Conservation (phyloP, 2,329 filamentous ascomycete genomes). For the Cladophialophora yegresii region DNA sequence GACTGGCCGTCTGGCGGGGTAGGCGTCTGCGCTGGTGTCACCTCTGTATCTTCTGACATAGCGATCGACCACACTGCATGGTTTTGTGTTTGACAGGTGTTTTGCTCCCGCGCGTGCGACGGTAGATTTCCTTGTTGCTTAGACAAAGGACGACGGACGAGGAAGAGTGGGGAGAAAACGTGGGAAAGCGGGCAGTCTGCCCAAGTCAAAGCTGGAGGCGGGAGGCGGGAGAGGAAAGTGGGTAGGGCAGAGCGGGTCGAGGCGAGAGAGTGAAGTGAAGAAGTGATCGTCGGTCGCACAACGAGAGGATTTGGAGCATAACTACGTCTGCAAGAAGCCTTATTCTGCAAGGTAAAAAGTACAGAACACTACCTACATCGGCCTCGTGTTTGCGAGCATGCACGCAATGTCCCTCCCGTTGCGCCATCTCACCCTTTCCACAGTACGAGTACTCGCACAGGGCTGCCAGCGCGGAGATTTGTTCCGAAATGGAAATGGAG, state of each 20-base stretch:
- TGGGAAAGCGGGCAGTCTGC: neutral
- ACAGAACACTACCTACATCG: neutral
- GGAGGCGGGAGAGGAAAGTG: conserved; percentile 2
- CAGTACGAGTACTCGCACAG: neutral
- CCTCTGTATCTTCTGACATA: conserved; percentile 32
- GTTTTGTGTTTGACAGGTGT: conserved; percentile 17
- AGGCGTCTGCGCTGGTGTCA: conserved; percentile 25
- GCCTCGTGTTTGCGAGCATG: neutral
- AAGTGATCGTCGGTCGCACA: conserved; percentile 8
- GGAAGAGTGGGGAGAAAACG: conserved; percentile 1
- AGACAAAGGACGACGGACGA: neutral
- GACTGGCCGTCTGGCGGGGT: conserved; percentile 21
- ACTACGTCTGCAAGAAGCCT: conserved; percentile 1
- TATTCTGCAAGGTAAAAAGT: conserved; percentile 3
- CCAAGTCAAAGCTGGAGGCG: conserved; percentile 1
- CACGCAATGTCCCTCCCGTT: neutral
- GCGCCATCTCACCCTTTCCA: too few species aligned
- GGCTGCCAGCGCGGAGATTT: conserved; percentile 1
- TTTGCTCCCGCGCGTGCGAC: conserved; percentile 1
- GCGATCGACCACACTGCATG: conserved; percentile 26
- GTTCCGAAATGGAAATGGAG: neutral
- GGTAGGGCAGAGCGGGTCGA: neutral
- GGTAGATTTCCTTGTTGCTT: neutral
- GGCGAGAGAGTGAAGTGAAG: neutral
- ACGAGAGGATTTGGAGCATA: neutral